Conservation (phyloP, 2,329 filamentous ascomycete species). For the Monosporascus cannonballus region DNA sequence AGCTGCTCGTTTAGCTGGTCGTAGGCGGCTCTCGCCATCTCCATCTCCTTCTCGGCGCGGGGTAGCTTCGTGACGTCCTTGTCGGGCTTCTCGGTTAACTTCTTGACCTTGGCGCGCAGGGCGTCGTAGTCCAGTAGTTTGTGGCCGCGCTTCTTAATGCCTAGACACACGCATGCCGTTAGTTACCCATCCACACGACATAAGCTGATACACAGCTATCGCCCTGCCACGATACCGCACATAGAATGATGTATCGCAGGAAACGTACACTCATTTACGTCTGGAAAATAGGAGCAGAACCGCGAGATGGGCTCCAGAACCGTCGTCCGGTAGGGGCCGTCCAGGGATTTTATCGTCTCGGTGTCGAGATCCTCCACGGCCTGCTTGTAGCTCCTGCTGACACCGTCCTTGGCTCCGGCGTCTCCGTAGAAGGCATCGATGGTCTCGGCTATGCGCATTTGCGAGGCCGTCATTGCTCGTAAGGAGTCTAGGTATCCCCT, state of each 20-base stretch:
- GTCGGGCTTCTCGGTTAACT: slow-evolving; percentile 94
- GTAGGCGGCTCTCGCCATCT: slow-evolving; percentile 88
- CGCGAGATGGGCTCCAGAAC: slow-evolving; percentile 92
- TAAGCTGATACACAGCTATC: neutral
- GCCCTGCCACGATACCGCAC: neutral
- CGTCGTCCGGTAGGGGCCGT: slow-evolving; percentile 91
- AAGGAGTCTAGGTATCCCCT: slow-evolving; percentile 97
- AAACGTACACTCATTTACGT: slow-evolving; percentile 86
- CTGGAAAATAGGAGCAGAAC: slow-evolving; percentile 97
- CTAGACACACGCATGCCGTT: slow-evolving; percentile 29
- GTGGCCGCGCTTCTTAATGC: slow-evolving; percentile 97
- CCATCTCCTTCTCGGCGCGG: slow-evolving; percentile 90
- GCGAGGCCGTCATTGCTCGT: slow-evolving; percentile 96
- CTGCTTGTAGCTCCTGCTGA: slow-evolving; percentile 95
- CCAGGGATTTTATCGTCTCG: slow-evolving; percentile 96
- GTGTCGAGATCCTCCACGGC: slow-evolving; percentile 96
- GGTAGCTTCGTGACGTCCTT: slow-evolving; percentile 97
- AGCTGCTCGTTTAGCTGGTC: slow-evolving; percentile 97
- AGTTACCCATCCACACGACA: neutral
- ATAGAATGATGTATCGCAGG: neutral
- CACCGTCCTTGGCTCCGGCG: slow-evolving; percentile 87
- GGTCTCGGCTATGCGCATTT: slow-evolving; percentile 98
- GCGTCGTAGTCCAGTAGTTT: slow-evolving; percentile 98
- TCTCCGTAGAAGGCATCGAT: slow-evolving; percentile 99
- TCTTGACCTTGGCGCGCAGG: slow-evolving; percentile 92